A percentile compares a stretch with the other conserved stretches of the same genome.
phyloP scores from a whole-genome alignment of 495 filamentous ascomycete species.

The Pseudevernia furfuracea region DNA sequence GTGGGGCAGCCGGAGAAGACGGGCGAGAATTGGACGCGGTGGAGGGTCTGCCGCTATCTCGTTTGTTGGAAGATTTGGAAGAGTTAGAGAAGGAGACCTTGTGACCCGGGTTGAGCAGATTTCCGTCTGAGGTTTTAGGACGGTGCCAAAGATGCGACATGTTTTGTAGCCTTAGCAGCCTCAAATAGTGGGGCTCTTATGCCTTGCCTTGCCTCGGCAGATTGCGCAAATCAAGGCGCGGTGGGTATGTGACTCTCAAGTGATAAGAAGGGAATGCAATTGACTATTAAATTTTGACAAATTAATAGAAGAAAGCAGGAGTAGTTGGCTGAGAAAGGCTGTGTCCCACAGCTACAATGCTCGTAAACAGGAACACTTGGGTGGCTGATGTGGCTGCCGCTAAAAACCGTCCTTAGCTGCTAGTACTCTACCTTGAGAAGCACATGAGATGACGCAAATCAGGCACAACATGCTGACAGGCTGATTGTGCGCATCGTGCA shows the following conservation, averaged over 20 bases:
- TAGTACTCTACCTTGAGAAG: no score
- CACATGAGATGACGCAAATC: no score
- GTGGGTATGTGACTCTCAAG: background rate
- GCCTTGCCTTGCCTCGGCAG: background rate
- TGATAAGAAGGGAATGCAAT: background rate
- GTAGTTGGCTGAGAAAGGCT: background rate
- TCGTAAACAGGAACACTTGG: background rate
- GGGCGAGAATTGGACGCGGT: slow-evolving; percentile 23
- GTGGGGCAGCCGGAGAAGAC: slow-evolving; percentile 18
- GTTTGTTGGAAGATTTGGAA: slow-evolving; percentile 24
- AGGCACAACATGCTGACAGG: no score
- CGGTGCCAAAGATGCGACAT: slow-evolving; percentile 17
- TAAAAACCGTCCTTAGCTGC: background rate
- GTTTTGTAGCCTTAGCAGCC: background rate
- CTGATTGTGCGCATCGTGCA: no score
- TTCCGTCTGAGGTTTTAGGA: slow-evolving; percentile 21
- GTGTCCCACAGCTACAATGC: no score
- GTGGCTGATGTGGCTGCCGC: background rate
- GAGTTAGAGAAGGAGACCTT: slow-evolving; percentile 29
- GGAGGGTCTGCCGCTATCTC: slow-evolving; percentile 26
- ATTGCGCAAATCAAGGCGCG: background rate
- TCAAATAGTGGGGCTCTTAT: background rate
- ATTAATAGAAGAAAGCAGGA: background rate
- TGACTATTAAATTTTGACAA: no score
- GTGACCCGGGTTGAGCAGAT: slow-evolving; percentile 20